Base-by-base conservation (phyloP, 345 rosid genomes). In the Camelina laxa region DNA sequence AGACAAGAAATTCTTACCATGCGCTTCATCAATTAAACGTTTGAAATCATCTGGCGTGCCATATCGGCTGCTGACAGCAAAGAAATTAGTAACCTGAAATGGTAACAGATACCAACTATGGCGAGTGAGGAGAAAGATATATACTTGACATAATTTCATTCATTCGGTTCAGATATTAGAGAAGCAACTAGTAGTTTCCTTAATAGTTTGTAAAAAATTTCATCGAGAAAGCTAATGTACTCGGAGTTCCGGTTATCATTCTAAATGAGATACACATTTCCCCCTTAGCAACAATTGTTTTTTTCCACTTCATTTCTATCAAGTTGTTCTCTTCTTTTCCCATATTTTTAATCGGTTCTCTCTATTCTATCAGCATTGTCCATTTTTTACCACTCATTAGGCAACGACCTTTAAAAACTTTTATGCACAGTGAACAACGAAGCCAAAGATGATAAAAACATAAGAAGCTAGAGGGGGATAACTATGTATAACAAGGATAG, bases 1-100 rank as follows among this genome's bases (percentile, higher is more conserved):
- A 68, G 33, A 2, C 6, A 4, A 60, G 41, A 79, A 63, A 80
- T 80, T 45, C 35, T 72, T 75, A 94, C 98, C 97, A 59, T 94
- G 98, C 49, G 98, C 98, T 83, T 88, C 97, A 74, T 94, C 98
- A 70, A 91, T 87, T 85, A 94, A 87, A 66, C 74, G 84, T 81
- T 94, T 94, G 86, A 94, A 91, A 78, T 94, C 97, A 81, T 94
- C 97, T 45, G 98, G 98, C 19, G 88, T 94, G 72, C 98, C 98
- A 84, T 69, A 94, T 67, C 98, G 85, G 85, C 95, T 91, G 84
- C 97, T 90, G 63, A 82, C 97, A 54, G 98, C 97, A 78, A 62
- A 94, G 68, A 88, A 83, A 65, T 94, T 94, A 53, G 97, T 91
- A 79, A 94, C 96, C 98, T 91, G 87, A 64, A 70, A 75, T 38